phyloP scores from a whole-genome alignment of 139 green algal genomes.

The Nannochloris sp. region DNA sequence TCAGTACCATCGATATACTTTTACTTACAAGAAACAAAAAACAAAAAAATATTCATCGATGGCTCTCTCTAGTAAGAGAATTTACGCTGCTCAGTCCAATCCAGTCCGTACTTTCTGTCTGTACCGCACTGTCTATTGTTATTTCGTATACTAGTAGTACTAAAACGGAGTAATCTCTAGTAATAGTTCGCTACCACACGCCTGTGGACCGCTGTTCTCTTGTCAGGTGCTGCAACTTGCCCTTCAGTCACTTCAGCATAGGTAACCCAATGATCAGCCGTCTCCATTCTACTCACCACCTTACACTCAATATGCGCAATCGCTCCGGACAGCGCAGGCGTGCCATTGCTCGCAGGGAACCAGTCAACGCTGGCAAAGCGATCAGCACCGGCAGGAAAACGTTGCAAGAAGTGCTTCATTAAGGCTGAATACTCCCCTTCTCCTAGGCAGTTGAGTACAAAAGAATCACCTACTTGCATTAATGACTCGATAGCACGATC shows the following conservation, averaged over 20 bases:
- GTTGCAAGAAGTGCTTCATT: constrained; percentile 92
- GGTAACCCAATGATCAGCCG: constrained; percentile 92
- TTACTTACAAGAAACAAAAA: too few species aligned
- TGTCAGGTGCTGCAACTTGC: constrained; percentile 57
- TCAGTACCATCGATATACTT: too few species aligned
- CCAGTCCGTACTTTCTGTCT: background rate
- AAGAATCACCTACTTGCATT: constrained; percentile 94
- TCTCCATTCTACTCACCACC: constrained; percentile 85
- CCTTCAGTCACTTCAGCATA: constrained; percentile 77
- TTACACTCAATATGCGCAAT: constrained; percentile 88
- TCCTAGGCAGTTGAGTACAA: constrained; percentile 92
- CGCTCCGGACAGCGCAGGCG: constrained; percentile 48
- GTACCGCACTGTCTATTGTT: background rate
- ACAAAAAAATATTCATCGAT: too few species aligned
- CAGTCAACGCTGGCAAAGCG: constrained; percentile 73
- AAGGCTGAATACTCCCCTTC: constrained; percentile 58
- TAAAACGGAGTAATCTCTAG: too few species aligned
- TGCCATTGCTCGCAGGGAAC: constrained; percentile 29
- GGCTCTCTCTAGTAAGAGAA: too few species aligned
- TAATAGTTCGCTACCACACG: constrained; percentile 90
- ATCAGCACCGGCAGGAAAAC: constrained; percentile 84
- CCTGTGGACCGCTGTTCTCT: constrained; percentile 82
- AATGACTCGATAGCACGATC: constrained; percentile 96
- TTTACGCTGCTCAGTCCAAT: background rate
- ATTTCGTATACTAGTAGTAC: background rate